Conservation (phyloP, 805 yeast genomes). For the Candida germanica region DNA sequence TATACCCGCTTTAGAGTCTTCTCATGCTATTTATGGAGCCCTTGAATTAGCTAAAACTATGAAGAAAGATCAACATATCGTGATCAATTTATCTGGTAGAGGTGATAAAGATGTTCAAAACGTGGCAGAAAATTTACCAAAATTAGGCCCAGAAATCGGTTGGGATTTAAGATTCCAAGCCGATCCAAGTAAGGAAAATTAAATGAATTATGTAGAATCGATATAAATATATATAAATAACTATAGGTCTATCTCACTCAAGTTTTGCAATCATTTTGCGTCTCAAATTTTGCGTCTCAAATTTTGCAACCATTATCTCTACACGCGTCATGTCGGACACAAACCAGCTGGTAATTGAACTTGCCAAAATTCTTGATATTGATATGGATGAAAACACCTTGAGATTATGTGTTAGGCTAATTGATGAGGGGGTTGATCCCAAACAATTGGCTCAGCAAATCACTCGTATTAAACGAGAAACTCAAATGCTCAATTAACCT, state of each 20-base stretch:
- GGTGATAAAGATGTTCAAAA: conserved; percentile 99
- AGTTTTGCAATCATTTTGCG: too few species aligned
- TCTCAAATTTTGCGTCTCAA: too few species aligned
- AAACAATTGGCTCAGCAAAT: conserved; percentile 25
- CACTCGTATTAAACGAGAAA: conserved; percentile 24
- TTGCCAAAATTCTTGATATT: conserved; percentile 24
- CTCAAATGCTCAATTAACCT: conserved; percentile 12
- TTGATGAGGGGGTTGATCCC: conserved; percentile 42
- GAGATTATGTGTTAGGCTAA: conserved; percentile 29
- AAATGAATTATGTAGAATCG: too few species aligned
- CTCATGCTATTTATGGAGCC: conserved; percentile 95
- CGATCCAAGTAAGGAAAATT: conserved; percentile 38
- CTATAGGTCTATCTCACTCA: too few species aligned
- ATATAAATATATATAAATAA: too few species aligned
- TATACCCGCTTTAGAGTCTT: conserved; percentile 96
- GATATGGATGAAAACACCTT: conserved; percentile 27
- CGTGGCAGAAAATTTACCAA: conserved; percentile 92
- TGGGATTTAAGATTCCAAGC: conserved; percentile 93
- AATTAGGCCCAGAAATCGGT: conserved; percentile 82
- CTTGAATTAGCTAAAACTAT: conserved; percentile 80
- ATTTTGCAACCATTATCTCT: too few species aligned
- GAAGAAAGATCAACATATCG: conserved; percentile 73
- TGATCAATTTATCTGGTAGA: conserved; percentile 93
- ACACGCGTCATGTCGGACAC: conserved; percentile 4
- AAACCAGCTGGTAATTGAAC: conserved; percentile 17